These are phyloP conservation scores for Saturnispora sekii DNA, from an alignment of 805 yeast genomes.

Conservation along the genomic window DNA sequence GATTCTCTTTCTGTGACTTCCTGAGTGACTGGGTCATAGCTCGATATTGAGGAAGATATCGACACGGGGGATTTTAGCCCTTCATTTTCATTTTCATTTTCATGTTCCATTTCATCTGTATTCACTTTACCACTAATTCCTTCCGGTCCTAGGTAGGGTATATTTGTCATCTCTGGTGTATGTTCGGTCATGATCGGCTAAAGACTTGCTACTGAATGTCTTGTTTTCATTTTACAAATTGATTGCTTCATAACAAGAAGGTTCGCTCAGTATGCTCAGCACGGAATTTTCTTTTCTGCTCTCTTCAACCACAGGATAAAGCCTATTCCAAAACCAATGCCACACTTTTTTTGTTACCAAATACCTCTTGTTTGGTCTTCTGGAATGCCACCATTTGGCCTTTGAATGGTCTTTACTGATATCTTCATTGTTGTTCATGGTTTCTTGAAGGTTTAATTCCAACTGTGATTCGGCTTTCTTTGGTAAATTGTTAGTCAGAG, in stretches of 20 bases:
- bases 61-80: constrained; percentile 5
- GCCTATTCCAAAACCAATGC: constrained; percentile 4
- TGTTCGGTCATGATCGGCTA: no score
- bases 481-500: no score
- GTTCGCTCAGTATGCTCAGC: background rate
- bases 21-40: constrained; percentile 10
- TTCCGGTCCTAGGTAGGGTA: no score
- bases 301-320: background rate
- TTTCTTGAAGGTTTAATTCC: no score
- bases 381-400: no score
- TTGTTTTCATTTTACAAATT: background rate
- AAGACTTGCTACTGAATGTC: background rate
- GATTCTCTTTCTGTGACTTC: constrained; percentile 6
- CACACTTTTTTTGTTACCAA: background rate
- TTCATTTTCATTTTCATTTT: background rate
- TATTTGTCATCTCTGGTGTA: no score
- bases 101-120: background rate
- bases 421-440: no score
- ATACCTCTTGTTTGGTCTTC: background rate
- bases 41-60: constrained; percentile 7
- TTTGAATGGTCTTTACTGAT: no score
- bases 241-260: no score
- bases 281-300: background rate
- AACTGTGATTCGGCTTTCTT: no score
- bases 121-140: background rate